Evolutionary conservation across 805 yeast species (phyloP), one percentile per base, ranked within the genome.

Genomic region (Saturnispora quitensis): DNA sequence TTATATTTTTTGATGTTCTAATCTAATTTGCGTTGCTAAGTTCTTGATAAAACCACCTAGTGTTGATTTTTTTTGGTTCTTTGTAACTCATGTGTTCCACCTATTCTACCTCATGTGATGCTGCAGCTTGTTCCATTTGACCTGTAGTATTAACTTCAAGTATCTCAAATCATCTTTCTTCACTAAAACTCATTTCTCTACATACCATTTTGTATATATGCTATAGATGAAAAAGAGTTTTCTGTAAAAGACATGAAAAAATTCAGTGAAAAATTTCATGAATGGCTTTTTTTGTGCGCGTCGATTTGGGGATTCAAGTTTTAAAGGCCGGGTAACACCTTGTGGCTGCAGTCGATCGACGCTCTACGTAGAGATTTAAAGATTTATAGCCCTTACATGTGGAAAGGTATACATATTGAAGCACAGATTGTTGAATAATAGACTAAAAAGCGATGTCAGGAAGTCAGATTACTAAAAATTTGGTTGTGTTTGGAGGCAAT

Each of bases 401-500:
- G 5, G 34, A 31, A 13, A 7, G 28, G 9, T 25, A 8, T 25
- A 25, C 3, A 25, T 6, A 25, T 2, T 25, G 7, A 7, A 25
- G 9, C 28, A 8, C 9, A 8, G 28, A 25, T 31, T 31, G 13
- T 31, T 31, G 12, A 31, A 10, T 10, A 24, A 15, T 5, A 40
- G 17, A 24, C 5, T 17, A 10, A 22, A 22, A 9, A 24, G 22
- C n/a, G 28, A 24, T 24, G 31, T 22, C 44, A 40, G 13, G 25
- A n/a, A 22, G 42, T 17, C 28, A 43, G 27, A 28, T 43, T 9
- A 43, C 33, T n/a, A 36, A 43, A 17, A 56, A 54, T 27, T 45
- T 68, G 3, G 79, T 87, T 3, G 87, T 89, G 0, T 80, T 89
- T 60, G 98, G 98, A 17, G 97, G 97, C 0, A 81, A 79, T 57